phyloP scores from a whole-genome alignment of 139 green algal genomes.

The Monoraphidium neglectum region DNA sequence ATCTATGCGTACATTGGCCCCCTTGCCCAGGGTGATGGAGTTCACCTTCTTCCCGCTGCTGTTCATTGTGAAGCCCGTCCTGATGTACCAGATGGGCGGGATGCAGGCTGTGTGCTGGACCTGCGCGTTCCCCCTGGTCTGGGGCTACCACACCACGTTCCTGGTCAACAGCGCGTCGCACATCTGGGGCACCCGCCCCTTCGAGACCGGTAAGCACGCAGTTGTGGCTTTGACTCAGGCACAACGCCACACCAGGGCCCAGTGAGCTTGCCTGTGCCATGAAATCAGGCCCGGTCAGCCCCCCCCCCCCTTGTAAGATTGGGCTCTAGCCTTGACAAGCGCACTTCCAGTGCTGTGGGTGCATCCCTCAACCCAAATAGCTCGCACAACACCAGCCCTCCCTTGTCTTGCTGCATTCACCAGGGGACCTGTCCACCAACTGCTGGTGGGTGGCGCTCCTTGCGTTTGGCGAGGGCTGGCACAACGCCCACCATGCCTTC shows the following conservation, averaged over 20 bases:
- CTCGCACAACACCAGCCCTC: neutral
- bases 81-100: neutral
- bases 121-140: neutral
- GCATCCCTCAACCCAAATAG: neutral
- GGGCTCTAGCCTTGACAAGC: too few species aligned
- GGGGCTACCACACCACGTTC: conserved; percentile 65
- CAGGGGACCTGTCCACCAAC: neutral
- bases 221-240: neutral
- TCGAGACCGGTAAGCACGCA: conserved; percentile 44
- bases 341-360: too few species aligned
- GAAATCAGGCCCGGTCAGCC: too few species aligned
- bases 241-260: too few species aligned
- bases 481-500: too few species aligned
- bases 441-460: too few species aligned
- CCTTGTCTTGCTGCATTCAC: neutral
- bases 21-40: too few species aligned
- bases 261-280: too few species aligned
- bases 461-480: too few species aligned
- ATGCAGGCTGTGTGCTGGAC: neutral
- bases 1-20: too few species aligned
- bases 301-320: too few species aligned
- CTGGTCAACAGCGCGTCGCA: conserved; percentile 57
- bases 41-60: neutral
- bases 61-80: neutral
- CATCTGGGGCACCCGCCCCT: conserved; percentile 60